Conservation (phyloP, 495 filamentous ascomycete species). For the Xylaria longipes region DNA sequence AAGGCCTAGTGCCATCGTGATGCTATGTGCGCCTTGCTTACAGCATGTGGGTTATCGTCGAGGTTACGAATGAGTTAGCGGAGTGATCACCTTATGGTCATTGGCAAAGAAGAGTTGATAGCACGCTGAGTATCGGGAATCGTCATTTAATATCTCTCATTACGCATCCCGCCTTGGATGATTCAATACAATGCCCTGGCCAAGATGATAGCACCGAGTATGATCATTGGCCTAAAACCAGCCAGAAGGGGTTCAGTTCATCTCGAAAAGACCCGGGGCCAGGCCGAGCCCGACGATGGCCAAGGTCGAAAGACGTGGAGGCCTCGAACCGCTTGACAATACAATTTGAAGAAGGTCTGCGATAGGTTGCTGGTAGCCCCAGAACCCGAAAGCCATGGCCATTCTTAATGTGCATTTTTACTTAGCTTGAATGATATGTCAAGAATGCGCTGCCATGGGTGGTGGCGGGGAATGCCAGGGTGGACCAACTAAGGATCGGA, state of each 20-base stretch:
- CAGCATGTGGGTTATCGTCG: not conserved
- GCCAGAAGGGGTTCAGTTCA: not conserved
- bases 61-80: not conserved
- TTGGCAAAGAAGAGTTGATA: not conserved
- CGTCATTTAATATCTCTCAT: not conserved
- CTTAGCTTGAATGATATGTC: not conserved
- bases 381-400: not conserved
- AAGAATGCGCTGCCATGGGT: not conserved
- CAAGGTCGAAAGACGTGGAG: not conserved
- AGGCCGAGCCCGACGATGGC: not conserved
- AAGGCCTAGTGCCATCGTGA: constrained; percentile 7
- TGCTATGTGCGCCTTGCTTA: not conserved
- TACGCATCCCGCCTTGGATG: not conserved
- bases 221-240: not conserved
- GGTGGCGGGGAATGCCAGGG: not conserved
- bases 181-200: not conserved
- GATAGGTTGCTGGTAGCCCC: not conserved
- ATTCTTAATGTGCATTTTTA: not conserved
- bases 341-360: not conserved
- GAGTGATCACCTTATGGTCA: not conserved
- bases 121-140: not conserved
- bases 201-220: not conserved
- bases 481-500: not conserved
- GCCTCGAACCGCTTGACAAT: constrained; percentile 2
- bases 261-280: not conserved